Base-by-base conservation (phyloP, 225 moss, liverwort and hornwort species). In the Pseudoscleropodium purum region DNA sequence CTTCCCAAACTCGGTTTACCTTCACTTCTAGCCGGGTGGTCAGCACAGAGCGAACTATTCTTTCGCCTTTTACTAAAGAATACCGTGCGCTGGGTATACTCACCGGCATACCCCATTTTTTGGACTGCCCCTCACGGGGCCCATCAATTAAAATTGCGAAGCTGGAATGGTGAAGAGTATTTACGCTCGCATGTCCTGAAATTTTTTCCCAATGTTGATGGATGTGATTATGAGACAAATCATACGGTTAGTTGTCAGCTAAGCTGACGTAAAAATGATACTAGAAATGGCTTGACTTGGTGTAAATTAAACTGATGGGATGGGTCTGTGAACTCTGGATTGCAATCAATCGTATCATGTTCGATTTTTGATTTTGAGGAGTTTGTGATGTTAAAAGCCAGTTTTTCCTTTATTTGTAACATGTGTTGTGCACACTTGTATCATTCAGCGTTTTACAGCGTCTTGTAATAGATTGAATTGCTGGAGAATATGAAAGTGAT, bases 51-150 rank as follows among this genome's bases (percentile, higher is more conserved):
- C 91, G 67, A 93, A 89, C 85, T 91, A 88, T 90, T 91, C 92
- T 91, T 91, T 91, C 92, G 91, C 92, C 91, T 92, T 95, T 90
- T 91, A 90, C 93, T 91, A 83, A 92, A 91, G 92, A 89, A 92
- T 90, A 90, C 89, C 89, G 89, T 92, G 91, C 77, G 87, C 90
- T 88, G 74, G 67, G 66, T 43, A 89, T 86, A 84, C 1, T 0
- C 2, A 25, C 36, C 80, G 84, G 80, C 41, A 78, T 86, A 88
- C 45, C 64, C 34, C 34, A 9, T 7, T 79, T 81, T 85, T 75
- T 81, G 85, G 85, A 88, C 0, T 67, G 67, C 76, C 34, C 73
- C 65, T 80, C 19, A 11, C 9, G 21, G 82, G 16, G 67, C 79
- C 79, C 79, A 79, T 14, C 65, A 34, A 64, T 47, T 4, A 0